Percentiles rank a stretch among this genome's conserved stretches.
Conservation (phyloP, 164 flowering plant genomes). For the Chimonanthus praecox region DNA sequence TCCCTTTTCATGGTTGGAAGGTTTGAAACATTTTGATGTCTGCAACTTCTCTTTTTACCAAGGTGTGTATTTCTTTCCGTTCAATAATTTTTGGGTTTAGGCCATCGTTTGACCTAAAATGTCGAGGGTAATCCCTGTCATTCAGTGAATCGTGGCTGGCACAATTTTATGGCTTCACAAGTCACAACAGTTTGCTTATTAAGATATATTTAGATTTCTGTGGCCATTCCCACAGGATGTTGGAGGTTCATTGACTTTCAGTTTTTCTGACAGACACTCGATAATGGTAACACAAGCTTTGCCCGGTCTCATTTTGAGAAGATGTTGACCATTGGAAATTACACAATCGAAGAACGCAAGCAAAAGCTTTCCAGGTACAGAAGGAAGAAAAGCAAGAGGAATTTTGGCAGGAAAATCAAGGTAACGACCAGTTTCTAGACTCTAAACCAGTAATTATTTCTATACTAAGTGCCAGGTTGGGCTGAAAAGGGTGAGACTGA, state of each 20-base stretch:
- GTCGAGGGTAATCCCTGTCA: too few species aligned
- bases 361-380: constrained; percentile 91
- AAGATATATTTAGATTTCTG: constrained; percentile 5
- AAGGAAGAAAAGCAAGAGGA: constrained; percentile 84
- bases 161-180: not conserved
- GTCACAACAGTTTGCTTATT: not conserved
- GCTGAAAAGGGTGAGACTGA: too few species aligned
- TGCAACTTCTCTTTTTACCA: too few species aligned
- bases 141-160: too few species aligned
- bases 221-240: constrained; percentile 4
- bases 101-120: too few species aligned
- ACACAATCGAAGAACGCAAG: constrained; percentile 65
- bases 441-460: too few species aligned
- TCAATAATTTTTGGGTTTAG: too few species aligned
- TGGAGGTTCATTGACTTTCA: constrained; percentile 45
- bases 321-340: constrained; percentile 30
- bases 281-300: constrained; percentile 37
- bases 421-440: constrained; percentile 26
- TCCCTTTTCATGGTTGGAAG: too few species aligned
- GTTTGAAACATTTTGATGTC: too few species aligned
- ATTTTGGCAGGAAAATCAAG: constrained; percentile 94
- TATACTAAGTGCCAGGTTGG: too few species aligned
- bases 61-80: too few species aligned
- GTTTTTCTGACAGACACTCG: constrained; percentile 83
- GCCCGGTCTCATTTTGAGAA: constrained; percentile 43